Evolutionary conservation across 495 filamentous ascomycete genomes (phyloP).

Genomic region (Chaetomidium leptoderma): DNA sequence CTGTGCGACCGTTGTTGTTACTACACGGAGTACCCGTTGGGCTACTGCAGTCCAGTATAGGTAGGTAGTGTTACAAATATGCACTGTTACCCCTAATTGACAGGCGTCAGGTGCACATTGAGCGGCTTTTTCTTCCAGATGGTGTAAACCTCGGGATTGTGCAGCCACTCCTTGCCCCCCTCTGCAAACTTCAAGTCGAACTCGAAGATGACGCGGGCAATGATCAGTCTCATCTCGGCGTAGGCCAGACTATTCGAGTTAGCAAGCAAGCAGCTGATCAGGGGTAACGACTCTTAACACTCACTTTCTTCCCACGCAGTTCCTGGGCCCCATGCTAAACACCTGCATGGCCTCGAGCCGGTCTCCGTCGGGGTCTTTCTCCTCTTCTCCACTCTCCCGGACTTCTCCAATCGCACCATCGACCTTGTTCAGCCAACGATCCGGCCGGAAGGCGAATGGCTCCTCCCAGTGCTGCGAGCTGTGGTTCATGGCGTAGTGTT

Average conservation of each 20-base stretch:
- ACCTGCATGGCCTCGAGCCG: conserved; percentile 44
- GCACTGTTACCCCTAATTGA: not conserved
- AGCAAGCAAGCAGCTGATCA: conserved; percentile 41
- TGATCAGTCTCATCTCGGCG: conserved; percentile 40
- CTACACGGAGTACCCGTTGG: too few relatives aligned
- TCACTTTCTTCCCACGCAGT: conserved; percentile 49
- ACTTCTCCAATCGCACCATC: conserved; percentile 18
- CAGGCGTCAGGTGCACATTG: conserved; percentile 25
- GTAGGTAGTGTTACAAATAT: too few relatives aligned
- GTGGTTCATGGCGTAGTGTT: conserved; percentile 16
- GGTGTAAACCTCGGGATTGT: conserved; percentile 32
- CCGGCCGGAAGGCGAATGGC: not conserved
- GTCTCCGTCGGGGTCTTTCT: conserved; percentile 35
- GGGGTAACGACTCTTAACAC: conserved; percentile 51
- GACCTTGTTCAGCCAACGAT: conserved; percentile 43
- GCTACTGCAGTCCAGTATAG: too few relatives aligned
- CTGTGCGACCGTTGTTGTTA: too few relatives aligned
- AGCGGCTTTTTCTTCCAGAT: conserved; percentile 43
- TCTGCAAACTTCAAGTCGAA: conserved; percentile 50
- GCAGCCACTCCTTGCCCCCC: conserved; percentile 42
- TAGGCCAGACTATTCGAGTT: conserved; percentile 56
- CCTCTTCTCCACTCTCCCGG: conserved; percentile 24
- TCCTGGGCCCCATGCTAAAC: conserved; percentile 51
- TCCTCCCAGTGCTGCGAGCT: not conserved
- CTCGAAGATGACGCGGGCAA: conserved; percentile 50